phyloP scores from a whole-genome alignment of 371 early-diverging fungal species.

The Fennellomyces sp. region DNA sequence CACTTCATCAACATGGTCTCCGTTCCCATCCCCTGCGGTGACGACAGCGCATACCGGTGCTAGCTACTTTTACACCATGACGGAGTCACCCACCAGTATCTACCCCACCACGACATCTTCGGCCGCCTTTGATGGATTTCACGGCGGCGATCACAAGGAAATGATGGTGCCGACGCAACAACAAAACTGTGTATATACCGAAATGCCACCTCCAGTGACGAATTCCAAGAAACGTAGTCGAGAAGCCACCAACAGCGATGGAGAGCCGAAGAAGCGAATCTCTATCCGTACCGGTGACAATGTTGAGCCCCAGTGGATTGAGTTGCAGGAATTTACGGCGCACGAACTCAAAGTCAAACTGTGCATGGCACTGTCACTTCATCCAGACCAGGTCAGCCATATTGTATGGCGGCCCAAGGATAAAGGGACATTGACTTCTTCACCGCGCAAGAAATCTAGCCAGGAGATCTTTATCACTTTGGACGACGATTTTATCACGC shows the following conservation, averaged over 20 bases:
- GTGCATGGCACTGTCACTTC: constrained; percentile 16
- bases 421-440: neutral
- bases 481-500: constrained; percentile 2
- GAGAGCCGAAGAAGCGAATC: neutral
- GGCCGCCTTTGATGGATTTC: neutral
- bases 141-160: neutral
- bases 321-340: constrained; percentile 9
- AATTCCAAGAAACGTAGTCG: neutral
- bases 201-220: no score
- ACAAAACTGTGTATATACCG: neutral
- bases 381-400: constrained; percentile 18
- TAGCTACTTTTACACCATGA: constrained; percentile 2
- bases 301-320: constrained; percentile 7
- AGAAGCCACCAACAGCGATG: neutral
- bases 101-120: neutral
- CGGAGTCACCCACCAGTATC: neutral
- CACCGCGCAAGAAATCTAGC: constrained; percentile 1
- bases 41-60: neutral
- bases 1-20: neutral
- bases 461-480: neutral
- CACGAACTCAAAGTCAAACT: constrained; percentile 17
- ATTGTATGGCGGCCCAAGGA: constrained; percentile 20
- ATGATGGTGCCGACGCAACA: neutral
- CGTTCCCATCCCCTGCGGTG: neutral
- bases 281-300: neutral